Evolutionary conservation across 2,329 filamentous ascomycete species (phyloP).

Genomic region (Proliferodiscus dingleyae): DNA sequence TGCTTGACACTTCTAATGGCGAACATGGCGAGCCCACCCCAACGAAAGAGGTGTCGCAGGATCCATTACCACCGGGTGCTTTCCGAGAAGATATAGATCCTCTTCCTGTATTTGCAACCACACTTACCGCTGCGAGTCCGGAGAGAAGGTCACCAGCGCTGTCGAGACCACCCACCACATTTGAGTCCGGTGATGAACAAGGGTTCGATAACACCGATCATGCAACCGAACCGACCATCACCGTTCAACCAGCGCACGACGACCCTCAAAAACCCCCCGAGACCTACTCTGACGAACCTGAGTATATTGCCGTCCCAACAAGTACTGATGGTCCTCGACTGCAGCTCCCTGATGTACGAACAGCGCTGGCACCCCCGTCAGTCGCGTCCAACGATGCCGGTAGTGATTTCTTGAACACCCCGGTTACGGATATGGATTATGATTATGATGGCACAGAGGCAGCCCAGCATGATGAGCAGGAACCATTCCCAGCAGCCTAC

Average conservation of each 20-base stretch:
- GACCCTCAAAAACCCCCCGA: slow-evolving; percentile 6
- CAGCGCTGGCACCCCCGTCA: slow-evolving; percentile 22
- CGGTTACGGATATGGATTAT: slow-evolving; percentile 30
- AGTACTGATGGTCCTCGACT: slow-evolving; percentile 15
- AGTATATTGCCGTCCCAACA: slow-evolving; percentile 7
- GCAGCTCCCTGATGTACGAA: slow-evolving; percentile 23
- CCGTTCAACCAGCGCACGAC: background rate
- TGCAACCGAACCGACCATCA: background rate
- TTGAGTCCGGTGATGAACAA: slow-evolving; percentile 12
- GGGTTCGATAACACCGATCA: slow-evolving; percentile 1
- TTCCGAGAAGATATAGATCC: slow-evolving; percentile 11
- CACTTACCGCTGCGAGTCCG: slow-evolving; percentile 17
- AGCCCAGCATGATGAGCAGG: slow-evolving; percentile 13
- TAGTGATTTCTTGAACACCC: slow-evolving; percentile 22
- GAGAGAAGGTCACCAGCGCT: slow-evolving; percentile 4
- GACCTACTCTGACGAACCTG: slow-evolving; percentile 11
- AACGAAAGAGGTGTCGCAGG: slow-evolving; percentile 10
- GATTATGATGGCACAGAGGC: slow-evolving; percentile 25
- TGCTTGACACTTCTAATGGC: slow-evolving; percentile 23
- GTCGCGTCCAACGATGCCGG: slow-evolving; percentile 15
- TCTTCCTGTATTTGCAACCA: slow-evolving; percentile 17
- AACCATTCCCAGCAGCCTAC: slow-evolving; percentile 16
- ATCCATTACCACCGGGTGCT: slow-evolving; percentile 16
- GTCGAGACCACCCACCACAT: slow-evolving; percentile 6
- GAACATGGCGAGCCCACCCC: slow-evolving; percentile 18